Conservation (phyloP, 2,329 filamentous ascomycete genomes). For the Dactylonectria macrodidyma region DNA sequence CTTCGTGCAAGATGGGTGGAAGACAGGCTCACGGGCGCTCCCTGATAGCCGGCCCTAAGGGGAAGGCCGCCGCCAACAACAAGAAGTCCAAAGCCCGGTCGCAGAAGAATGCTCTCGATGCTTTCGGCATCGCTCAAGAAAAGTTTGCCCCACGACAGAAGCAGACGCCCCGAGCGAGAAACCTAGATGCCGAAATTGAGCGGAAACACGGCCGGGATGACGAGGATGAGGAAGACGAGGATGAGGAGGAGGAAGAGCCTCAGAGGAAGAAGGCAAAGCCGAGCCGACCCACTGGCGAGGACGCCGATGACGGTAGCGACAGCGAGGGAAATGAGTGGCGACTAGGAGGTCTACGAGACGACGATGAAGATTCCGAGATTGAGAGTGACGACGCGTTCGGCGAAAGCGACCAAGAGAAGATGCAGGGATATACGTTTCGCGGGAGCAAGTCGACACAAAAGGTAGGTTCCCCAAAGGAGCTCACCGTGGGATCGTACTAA, state of each 20-base stretch:
- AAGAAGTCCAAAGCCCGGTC: constrained; percentile 66
- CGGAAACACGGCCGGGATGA: constrained; percentile 62
- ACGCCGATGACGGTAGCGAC: constrained; percentile 83
- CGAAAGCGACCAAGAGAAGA: constrained; percentile 88
- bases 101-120: constrained; percentile 67
- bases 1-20: constrained; percentile 64
- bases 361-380: constrained; percentile 75
- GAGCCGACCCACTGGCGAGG: constrained; percentile 61
- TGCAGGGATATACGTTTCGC: constrained; percentile 78
- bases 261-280: constrained; percentile 59
- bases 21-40: constrained; percentile 72
- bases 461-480: constrained; percentile 32
- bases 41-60: constrained; percentile 58
- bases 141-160: constrained; percentile 64
- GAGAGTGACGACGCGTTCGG: constrained; percentile 87
- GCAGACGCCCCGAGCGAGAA: constrained; percentile 65
- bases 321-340: constrained; percentile 90
- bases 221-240: constrained; percentile 64
- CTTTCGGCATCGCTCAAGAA: constrained; percentile 70
- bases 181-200: constrained; percentile 64
- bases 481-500: constrained; percentile 20
- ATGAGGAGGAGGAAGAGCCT: constrained; percentile 66
- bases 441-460: constrained; percentile 60
- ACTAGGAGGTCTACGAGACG: constrained; percentile 72
- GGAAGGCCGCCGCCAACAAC: constrained; percentile 47